Evolutionary conservation across 306 rosid genomes (phyloP), one percentile per base, ranked within the genome.

Genomic region (Abrus precatorius): DNA sequence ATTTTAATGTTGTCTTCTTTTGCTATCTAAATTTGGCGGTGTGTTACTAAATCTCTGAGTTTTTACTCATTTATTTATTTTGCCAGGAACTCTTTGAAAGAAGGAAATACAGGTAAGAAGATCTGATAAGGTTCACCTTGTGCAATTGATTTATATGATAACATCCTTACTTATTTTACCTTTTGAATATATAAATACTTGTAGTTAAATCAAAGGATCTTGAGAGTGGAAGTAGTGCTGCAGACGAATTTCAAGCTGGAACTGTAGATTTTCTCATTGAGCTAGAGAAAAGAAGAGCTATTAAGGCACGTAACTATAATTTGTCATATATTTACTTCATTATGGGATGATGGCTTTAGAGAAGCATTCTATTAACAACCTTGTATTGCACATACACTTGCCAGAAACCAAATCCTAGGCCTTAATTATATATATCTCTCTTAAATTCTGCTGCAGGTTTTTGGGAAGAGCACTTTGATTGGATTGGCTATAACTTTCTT

Each of bases 401-500:
- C 7, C 5, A 80, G 50, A 69, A 70, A 79, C 45, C 9, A 74
- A 74, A 33, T 20, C 30, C 49, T 56, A 47, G 56, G 33, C 36
- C 59, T 61, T 9, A 48, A 33, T 68, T 9, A 4, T 52, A 40
- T 7, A 53, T 65, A 20, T 57, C 7, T 11, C 40, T 33, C 69
- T 69, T 1, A 45, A 80, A 49, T 54, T 69, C 62, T 79, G 29
- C 27, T 84, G 72, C 84, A 94, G 98, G 97, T 95, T 69, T 85
- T 90, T 79, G 99, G 99, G 74, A 95, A 87, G 78, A 82, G 79
- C 87, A 84, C 85, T n/a, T 43, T 80, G 49, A 78, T 95, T 13
- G 99, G 99, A 72, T 84, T 95, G 74, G 80, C 79, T 9, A 82
- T 95, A 84, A 84, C 82, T 20, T 91, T 95, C 90, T 89, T 92